Conservation (phyloP, 108 stramenopile genomes). For the Parietichytrium sp. region DNA sequence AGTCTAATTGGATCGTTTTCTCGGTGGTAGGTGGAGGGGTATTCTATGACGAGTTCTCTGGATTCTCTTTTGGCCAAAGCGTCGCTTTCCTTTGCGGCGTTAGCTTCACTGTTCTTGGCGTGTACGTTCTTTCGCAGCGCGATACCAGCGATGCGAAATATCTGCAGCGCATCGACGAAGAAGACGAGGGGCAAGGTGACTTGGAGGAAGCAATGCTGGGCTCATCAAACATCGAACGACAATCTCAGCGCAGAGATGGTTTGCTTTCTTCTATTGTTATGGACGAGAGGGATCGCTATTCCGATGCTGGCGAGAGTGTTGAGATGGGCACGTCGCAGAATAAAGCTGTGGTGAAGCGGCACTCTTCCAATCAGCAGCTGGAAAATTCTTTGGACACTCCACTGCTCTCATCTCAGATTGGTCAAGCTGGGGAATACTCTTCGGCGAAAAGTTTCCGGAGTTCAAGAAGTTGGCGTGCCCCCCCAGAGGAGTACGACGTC, state of each 20-base stretch:
- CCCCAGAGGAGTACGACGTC: constrained; percentile 18
- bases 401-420: background rate
- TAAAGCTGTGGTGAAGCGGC: background rate
- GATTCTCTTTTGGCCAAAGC: background rate
- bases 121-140: constrained; percentile 31
- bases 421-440: background rate
- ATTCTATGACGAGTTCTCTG: constrained; percentile 28
- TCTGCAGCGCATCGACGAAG: too few species aligned
- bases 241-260: too few species aligned
- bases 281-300: background rate
- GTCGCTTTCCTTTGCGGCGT: background rate
- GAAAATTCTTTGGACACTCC: background rate
- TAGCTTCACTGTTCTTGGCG: background rate
- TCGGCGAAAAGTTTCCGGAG: background rate
- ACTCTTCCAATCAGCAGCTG: background rate
- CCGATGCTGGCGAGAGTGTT: background rate
- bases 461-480: background rate
- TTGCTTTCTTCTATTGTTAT: background rate
- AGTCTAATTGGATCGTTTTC: constrained; percentile 38
- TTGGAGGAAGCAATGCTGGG: too few species aligned
- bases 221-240: too few species aligned
- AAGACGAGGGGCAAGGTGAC: too few species aligned
- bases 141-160: too few species aligned
- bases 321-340: too few species aligned
- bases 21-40: constrained; percentile 25